Conservation (phyloP, 768 basidiomycete genomes). For the Trametes cinnabarina region DNA sequence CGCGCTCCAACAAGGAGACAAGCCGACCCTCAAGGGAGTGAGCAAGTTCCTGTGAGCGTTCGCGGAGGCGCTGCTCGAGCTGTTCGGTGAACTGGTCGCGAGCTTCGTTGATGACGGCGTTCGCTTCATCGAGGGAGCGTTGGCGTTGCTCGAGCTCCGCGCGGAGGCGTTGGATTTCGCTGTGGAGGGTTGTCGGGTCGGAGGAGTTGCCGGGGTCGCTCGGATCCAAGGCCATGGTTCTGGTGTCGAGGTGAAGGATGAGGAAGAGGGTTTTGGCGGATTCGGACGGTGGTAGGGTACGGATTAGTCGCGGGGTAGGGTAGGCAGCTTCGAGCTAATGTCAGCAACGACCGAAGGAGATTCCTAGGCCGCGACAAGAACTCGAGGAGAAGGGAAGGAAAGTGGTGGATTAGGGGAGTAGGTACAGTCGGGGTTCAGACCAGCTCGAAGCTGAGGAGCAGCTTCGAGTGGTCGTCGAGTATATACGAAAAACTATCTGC, state of each 20-base stretch:
- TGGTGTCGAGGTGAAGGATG: neutral
- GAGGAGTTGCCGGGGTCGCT: neutral
- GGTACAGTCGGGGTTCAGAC: neutral
- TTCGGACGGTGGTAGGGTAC: neutral
- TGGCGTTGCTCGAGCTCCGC: neutral
- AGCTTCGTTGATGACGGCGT: neutral
- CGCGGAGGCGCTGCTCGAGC: neutral
- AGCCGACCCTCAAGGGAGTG: neutral
- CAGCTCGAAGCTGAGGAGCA: neutral
- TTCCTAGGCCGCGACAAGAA: neutral
- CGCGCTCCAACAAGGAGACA: neutral
- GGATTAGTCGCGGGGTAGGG: neutral
- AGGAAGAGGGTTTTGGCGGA: neutral
- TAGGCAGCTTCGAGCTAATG: neutral
- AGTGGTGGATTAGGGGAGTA: neutral
- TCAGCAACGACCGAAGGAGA: neutral
- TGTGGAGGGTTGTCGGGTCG: neutral
- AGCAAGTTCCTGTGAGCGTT: neutral
- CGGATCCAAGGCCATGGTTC: neutral
- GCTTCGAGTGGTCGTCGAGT: neutral
- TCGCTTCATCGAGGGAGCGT: neutral
- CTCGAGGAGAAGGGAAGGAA: neutral
- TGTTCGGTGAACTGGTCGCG: neutral
- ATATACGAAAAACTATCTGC: neutral
- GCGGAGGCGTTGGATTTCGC: neutral